Evolutionary conservation across 345 rosid genomes (phyloP).

Genomic region (Eutrema japonicum): DNA sequence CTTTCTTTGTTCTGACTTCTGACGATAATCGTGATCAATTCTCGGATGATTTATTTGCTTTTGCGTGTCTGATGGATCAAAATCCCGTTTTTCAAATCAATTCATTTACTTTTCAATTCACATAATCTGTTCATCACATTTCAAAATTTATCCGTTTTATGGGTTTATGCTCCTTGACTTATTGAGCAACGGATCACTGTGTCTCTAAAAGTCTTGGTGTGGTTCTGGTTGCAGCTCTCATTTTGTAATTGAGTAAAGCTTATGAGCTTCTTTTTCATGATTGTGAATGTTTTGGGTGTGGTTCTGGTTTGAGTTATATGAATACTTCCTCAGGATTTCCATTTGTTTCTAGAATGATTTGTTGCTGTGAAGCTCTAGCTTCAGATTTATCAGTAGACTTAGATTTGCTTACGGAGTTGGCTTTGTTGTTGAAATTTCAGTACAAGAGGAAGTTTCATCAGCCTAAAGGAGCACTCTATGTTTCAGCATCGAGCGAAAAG

Average conservation of each 20-base stretch:
- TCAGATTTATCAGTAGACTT: slow-evolving; percentile 4
- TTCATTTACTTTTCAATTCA: not conserved
- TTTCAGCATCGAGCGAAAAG: slow-evolving; percentile 78
- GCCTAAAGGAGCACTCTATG: slow-evolving; percentile 70
- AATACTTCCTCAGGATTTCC: not conserved
- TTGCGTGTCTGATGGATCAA: slow-evolving; percentile 17
- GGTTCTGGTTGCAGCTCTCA: not conserved
- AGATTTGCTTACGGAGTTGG: slow-evolving; percentile 15
- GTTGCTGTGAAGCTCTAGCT: slow-evolving; percentile 6
- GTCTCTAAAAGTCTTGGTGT: too few species aligned
- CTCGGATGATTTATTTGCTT: not conserved
- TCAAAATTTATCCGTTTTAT: not conserved
- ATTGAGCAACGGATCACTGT: too few species aligned
- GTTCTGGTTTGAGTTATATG: not conserved
- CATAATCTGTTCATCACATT: not conserved
- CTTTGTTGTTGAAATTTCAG: slow-evolving; percentile 50
- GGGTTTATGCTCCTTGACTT: not conserved
- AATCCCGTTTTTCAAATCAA: not conserved
- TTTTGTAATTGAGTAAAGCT: not conserved
- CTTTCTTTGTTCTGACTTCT: slow-evolving; percentile 12
- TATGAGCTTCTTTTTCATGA: not conserved
- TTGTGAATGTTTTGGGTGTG: not conserved
- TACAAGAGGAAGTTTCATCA: slow-evolving; percentile 67
- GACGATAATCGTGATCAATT: not conserved
- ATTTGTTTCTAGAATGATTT: not conserved